Base-by-base conservation (phyloP, 2,329 filamentous ascomycete species). In the Fusarium clavum region DNA sequence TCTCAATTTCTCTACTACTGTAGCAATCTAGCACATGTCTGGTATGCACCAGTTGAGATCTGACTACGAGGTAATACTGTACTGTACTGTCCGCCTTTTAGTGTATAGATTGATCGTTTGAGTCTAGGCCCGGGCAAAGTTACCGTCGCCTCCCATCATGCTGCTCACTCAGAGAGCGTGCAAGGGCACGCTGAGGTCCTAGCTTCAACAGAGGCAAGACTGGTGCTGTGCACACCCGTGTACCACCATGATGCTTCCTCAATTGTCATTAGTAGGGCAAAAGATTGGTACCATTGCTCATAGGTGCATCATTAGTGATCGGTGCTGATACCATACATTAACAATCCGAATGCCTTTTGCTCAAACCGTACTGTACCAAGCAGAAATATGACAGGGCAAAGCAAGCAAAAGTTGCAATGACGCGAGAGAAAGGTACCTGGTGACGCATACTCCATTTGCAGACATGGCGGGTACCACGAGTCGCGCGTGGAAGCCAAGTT, bases 381-480 rank as follows among this genome's bases (percentile, higher is more conserved):
- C 41, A 51, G 43, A 57, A 49, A 25, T 38, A 57, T 58, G 40
- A 58, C 49, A 52, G 54, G 45, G 41, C 60, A 60, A 56, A 51
- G 47, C 38, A 49, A 54, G 64, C 58, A 27, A 61, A 51, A 47
- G 56, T 65, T 12, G 53, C 54, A 40, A 55, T 60, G 69, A 54
- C 46, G 59, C 49, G 22, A 57, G 13, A 32, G 32, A 53, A 14
- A 29, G 49, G 62, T 75, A 75, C 73, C 55, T 75, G 61, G 64
- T 67, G 63, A 64, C 63, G 49, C 71, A 73, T 76, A 75, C 67
- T 70, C 64, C 61, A 62, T 71, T 57, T 72, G 73, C 69, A 58
- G 71, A 61, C 72, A 71, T 57, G 59, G 71, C 72, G 65, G 67
- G 73, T 75, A 75, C 71, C 71, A 59, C 63, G 60, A 73, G 67